Evolutionary conservation across 2,329 filamentous ascomycete species (phyloP).

Genomic region (Aurifilum marmelostoma): DNA sequence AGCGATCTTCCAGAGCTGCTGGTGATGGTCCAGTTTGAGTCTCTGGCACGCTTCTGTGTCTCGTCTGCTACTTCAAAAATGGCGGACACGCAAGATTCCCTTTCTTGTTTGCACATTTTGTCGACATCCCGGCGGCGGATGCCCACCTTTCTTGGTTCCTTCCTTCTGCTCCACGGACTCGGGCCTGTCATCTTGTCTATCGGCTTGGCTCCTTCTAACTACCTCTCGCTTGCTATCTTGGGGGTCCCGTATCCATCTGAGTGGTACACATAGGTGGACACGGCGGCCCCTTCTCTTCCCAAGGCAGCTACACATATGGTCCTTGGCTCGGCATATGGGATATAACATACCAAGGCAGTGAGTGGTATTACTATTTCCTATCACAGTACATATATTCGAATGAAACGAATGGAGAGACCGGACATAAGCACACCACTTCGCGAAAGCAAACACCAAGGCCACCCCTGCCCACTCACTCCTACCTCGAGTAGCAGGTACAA

Average conservation of each 20-base stretch:
- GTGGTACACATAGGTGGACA: not conserved
- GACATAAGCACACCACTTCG: constrained; percentile 16
- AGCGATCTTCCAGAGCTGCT: constrained; percentile 7
- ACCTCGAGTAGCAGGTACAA: constrained; percentile 6
- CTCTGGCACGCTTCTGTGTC: not conserved
- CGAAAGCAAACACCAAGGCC: not conserved
- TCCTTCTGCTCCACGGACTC: not conserved
- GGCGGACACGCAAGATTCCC: too few species aligned
- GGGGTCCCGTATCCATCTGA: not conserved
- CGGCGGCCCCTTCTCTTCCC: not conserved
- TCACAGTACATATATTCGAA: not conserved
- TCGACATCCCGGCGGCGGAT: not conserved
- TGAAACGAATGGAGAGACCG: constrained; percentile 4
- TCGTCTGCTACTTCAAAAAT: too few species aligned
- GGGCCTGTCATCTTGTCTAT: not conserved
- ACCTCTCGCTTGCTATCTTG: not conserved
- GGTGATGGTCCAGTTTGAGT: too few species aligned
- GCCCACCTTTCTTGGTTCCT: not conserved
- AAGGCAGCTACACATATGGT: not conserved
- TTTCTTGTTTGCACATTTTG: not conserved
- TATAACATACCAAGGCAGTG: constrained; percentile 1
- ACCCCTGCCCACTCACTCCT: not conserved
- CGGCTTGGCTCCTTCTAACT: not conserved
- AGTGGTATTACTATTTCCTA: constrained; percentile 1
- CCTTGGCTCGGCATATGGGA: not conserved